Evolutionary conservation across 2,329 filamentous ascomycete species (phyloP).

Genomic region (Leptosphaerulina australis): DNA sequence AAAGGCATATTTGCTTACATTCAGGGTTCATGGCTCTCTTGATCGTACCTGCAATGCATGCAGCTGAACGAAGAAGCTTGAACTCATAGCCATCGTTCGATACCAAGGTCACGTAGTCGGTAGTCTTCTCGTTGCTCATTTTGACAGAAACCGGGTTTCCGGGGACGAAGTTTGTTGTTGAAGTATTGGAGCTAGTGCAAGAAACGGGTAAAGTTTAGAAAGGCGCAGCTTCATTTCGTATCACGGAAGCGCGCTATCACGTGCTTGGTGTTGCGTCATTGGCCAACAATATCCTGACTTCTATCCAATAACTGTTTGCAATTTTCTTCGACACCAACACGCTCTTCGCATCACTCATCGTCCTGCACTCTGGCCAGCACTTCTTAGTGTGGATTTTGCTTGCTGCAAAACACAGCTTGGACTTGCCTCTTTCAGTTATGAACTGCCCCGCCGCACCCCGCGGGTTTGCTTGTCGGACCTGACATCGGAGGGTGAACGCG

Average conservation of each 20-base stretch:
- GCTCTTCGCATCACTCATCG: neutral
- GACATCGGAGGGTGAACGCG: slow-evolving; percentile 6
- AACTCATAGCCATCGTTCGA: slow-evolving; percentile 80
- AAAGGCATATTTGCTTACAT: slow-evolving; percentile 55
- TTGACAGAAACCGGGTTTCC: neutral
- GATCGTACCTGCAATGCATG: slow-evolving; percentile 72
- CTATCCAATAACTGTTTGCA: neutral
- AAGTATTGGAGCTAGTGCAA: neutral
- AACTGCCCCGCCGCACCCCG: slow-evolving; percentile 16
- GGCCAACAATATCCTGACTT: neutral
- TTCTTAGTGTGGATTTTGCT: neutral
- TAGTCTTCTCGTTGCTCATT: slow-evolving; percentile 41
- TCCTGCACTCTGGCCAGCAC: neutral
- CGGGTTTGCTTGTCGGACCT: slow-evolving; percentile 6
- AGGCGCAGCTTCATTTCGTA: neutral
- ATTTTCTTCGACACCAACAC: neutral
- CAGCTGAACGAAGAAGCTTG: slow-evolving; percentile 72
- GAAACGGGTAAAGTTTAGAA: neutral
- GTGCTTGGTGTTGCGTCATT: slow-evolving; percentile 1
- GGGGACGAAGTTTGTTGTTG: neutral
- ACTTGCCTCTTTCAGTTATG: slow-evolving; percentile 12
- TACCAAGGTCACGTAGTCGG: slow-evolving; percentile 78
- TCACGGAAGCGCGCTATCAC: slow-evolving; percentile 8
- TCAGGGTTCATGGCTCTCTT: slow-evolving; percentile 75
- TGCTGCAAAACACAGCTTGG: slow-evolving; percentile 2